These are phyloP conservation scores for Acanthamoeba divionensis DNA, from an alignment of 208 protist species.

Conservation along the genomic window DNA sequence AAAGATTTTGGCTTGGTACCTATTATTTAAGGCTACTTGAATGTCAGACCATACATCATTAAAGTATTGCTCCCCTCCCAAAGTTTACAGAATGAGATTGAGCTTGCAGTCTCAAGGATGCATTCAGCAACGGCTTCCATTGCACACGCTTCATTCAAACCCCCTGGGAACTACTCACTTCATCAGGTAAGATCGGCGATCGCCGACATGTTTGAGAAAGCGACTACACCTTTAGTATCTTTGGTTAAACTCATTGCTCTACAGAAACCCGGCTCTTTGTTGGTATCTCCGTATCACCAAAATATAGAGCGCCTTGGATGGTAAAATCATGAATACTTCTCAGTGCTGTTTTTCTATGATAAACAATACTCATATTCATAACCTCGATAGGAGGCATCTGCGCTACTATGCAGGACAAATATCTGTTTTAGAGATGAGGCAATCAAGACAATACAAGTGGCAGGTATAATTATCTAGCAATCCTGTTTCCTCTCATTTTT, in stretches of 20 bases:
- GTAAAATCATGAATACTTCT: neutral
- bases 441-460: slow-evolving; percentile 21
- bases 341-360: neutral
- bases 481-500: too few species aligned
- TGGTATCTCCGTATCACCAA: slow-evolving; percentile 21
- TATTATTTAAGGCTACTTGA: too few species aligned
- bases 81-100: slow-evolving; percentile 17
- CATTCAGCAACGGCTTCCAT: neutral
- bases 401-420: slow-evolving; percentile 30
- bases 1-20: neutral
- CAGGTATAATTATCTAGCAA: too few species aligned
- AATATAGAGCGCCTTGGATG: slow-evolving; percentile 31
- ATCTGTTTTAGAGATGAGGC: neutral
- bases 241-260: neutral
- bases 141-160: neutral
- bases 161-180: neutral
- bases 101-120: neutral
- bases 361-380: neutral
- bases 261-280: neutral
- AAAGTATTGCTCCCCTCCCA: neutral
- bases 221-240: neutral
- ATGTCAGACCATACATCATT: neutral
- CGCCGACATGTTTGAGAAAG: neutral
- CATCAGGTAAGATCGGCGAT: too few species aligned
- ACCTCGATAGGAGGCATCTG: neutral